Percentiles rank a stretch among this genome's conserved stretches.
These are phyloP conservation scores for Talaromyces marneffei DNA, from an alignment of 2,329 filamentous ascomycete genomes.

Conservation along the genomic window DNA sequence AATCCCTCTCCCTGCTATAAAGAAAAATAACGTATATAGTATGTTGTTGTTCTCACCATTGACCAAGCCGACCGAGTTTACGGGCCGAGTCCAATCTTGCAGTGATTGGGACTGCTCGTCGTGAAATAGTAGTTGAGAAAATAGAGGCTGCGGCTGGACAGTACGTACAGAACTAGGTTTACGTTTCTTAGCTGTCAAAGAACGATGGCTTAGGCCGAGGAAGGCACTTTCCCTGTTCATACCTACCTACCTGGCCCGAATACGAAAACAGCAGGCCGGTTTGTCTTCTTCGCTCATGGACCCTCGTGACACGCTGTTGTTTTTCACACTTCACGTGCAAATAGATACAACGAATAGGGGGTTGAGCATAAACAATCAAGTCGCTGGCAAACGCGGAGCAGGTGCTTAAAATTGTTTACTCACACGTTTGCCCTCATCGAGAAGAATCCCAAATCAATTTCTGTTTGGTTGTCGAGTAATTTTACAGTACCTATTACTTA, in stretches of 20 bases:
- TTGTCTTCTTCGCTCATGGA: neutral
- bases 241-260: neutral
- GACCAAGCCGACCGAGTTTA: neutral
- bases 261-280: neutral
- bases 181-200: neutral
- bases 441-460: too few relatives aligned
- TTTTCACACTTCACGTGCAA: neutral
- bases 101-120: neutral
- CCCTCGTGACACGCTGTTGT: neutral
- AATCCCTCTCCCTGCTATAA: neutral
- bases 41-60: neutral
- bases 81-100: neutral
- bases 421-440: neutral
- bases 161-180: neutral
- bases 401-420: too few relatives aligned
- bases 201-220: neutral
- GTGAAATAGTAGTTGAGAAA: neutral
- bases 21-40: neutral
- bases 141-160: too few relatives aligned
- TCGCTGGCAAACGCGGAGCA: neutral
- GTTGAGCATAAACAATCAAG: neutral
- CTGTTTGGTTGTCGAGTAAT: too few relatives aligned
- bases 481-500: neutral
- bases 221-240: neutral
- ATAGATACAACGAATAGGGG: neutral